Base-by-base conservation (phyloP, 2,329 filamentous ascomycete genomes). In the Colletotrichum salicis region DNA sequence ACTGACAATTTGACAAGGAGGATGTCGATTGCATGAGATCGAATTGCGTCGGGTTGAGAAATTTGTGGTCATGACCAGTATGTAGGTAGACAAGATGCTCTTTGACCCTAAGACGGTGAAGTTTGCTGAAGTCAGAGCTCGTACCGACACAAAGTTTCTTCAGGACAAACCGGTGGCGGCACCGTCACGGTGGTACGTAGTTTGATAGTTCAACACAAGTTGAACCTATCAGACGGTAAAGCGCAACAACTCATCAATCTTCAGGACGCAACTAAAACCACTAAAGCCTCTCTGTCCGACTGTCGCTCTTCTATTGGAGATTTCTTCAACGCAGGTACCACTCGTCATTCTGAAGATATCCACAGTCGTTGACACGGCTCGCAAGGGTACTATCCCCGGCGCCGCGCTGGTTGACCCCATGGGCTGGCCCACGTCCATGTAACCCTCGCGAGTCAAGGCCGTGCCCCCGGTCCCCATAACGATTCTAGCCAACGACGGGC, bases 391-490 rank as follows among this genome's bases (percentile, higher is more conserved):
- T 33, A 33, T 48, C 35, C 52, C 19, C 41, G 37, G 33, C 33
- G 31, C 62, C 35, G 35, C 41, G 19, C 41, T 48, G 19, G 10
- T 45, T 27, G 11, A 51, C 22, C 37, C 27, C 37, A 37, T 15
- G 24, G 6, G 24, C 8, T 27, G 33, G 27, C 64, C 56, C 65
- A 51, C 58, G n/a, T 27, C 52, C 41, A 29, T 55, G 48, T 12
- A 22, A n/a, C 52, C 12, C 27, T 37, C 59, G 22, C 52, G 66
- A 68, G 66, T 68, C 66, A 64, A 8, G 29, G 31, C 33, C 41
- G 41, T 48, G 41, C 19, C 41, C 41, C 41, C 11, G 41, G 19
- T 8, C 33, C 41, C 41, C 41, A 48, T 22, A 48, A 10, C 19
- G 19, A 19, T 48, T 48, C 19, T 48, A 5, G 41, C 41, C 41